Conservation (phyloP, 495 filamentous ascomycete genomes). For the Hapsidospora chrysogenum region DNA sequence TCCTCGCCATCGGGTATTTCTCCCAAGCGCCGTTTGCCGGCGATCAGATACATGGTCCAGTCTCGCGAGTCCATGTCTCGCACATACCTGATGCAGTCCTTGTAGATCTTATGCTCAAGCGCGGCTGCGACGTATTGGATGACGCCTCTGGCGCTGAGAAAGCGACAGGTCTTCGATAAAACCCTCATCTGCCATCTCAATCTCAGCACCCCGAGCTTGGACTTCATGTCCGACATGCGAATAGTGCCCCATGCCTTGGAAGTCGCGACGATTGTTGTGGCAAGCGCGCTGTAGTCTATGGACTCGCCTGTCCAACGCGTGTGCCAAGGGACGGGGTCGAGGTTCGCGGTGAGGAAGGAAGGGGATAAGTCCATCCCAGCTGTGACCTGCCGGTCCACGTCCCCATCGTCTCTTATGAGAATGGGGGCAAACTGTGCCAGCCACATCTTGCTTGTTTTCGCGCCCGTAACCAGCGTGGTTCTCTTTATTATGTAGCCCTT, state of each 20-base stretch:
- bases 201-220: slow-evolving; percentile 36
- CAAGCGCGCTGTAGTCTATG: slow-evolving; percentile 32
- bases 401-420: too few relatives aligned
- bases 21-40: slow-evolving; percentile 20
- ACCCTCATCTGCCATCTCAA: slow-evolving; percentile 49
- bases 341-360: slow-evolving; percentile 17
- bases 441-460: slow-evolving; percentile 51
- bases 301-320: slow-evolving; percentile 31
- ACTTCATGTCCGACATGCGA: slow-evolving; percentile 42
- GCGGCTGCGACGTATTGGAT: slow-evolving; percentile 51
- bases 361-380: slow-evolving; percentile 15
- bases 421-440: slow-evolving; percentile 47
- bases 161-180: slow-evolving; percentile 49
- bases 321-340: slow-evolving; percentile 28
- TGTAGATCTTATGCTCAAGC: slow-evolving; percentile 27
- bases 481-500: slow-evolving; percentile 81
- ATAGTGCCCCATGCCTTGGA: slow-evolving; percentile 30
- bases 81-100: slow-evolving; percentile 54
- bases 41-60: slow-evolving; percentile 33
- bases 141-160: slow-evolving; percentile 51
- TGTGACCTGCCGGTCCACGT: too few relatives aligned
- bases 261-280: slow-evolving; percentile 27
- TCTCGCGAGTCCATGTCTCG: slow-evolving; percentile 56
- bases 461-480: slow-evolving; percentile 41
- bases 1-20: slow-evolving; percentile 5